Base-by-base conservation (phyloP, 768 basidiomycete species). In the Lentinula edodes region DNA sequence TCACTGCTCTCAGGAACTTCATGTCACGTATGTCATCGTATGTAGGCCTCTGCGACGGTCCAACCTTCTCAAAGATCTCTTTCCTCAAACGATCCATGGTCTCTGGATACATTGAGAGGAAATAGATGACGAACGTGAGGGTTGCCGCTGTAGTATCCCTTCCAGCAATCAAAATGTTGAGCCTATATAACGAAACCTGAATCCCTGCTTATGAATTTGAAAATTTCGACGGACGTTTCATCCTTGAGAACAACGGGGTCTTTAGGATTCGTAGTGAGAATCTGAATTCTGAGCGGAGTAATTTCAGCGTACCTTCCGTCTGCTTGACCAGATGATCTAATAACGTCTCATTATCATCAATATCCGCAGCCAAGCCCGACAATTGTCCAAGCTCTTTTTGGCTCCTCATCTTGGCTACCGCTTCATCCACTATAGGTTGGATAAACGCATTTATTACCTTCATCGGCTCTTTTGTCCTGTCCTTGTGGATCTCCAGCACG, bases 1-100 rank as follows among this genome's bases (percentile, higher is more conserved):
- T 80, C 23, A 88, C 83, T 0, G 87, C 87, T 28, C 84, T 75
- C 13, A 88, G 69, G 63, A 81, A 88, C 68, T 83, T 86, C 83
- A 88, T 84, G 4, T 83, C 82, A 34, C 75, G 75, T 64, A 88
- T 79, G 63, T 85, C 81, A 48, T 84, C 81, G 57, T 79, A 80
- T 2, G 79, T 78, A 3, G 85, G 87, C 10, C 78, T 73, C 0
- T 75, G 74, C 0, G 73, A 74, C 0, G 73, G 68, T 0, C 87
- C 86, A 6, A 88, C 76, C 42, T 78, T 79, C 36, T 69, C 67
- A 5, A 84, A 68, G 52, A 89, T 79, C 71, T 89, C 87, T 57
- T 82, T 74, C 1, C 83, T 79, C 23, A 88, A 75, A 6, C 82
- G 79, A 1, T 64, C 38, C 16, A 77, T 69, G 52, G 86, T 75